Percentiles rank a stretch among this genome's conserved stretches.
phyloP scores from a whole-genome alignment of 129 eudicot genomes.

The Sambucus nigra region DNA sequence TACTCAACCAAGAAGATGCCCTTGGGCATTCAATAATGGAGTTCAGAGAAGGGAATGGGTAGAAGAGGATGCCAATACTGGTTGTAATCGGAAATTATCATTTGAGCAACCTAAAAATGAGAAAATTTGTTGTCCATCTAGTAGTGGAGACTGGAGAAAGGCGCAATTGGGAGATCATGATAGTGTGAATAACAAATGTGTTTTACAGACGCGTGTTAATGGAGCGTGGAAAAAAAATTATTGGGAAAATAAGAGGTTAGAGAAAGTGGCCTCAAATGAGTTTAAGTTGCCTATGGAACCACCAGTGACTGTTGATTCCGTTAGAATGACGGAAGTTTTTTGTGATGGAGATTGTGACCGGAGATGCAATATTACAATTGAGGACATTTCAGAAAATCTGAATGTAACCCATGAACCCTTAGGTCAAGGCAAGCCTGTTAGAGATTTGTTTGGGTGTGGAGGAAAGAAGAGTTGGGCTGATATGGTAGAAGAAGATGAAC shows the following conservation, averaged over 20 bases:
- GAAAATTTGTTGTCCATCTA: not conserved
- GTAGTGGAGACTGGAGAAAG: not conserved
- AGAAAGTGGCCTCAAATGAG: not conserved
- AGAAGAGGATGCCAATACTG: conserved; percentile 18
- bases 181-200: not conserved
- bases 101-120: conserved; percentile 22
- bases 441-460: conserved; percentile 2
- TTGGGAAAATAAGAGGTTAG: no score
- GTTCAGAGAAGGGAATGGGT: conserved; percentile 6
- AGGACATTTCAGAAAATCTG: not conserved
- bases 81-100: conserved; percentile 30
- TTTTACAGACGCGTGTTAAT: no score
- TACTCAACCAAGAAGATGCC: conserved; percentile 46
- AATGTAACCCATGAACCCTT: conserved; percentile 10
- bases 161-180: not conserved
- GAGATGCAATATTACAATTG: not conserved
- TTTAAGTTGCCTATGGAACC: not conserved
- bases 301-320: not conserved
- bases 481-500: conserved; percentile 87
- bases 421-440: conserved; percentile 7
- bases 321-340: not conserved
- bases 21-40: conserved; percentile 1
- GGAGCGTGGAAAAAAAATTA: no score
- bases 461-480: conserved; percentile 81
- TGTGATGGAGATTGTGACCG: not conserved